These are phyloP conservation scores for Fragilariopsis cylindrus DNA, from an alignment of 108 stramenopile species.

Conservation along the genomic window DNA sequence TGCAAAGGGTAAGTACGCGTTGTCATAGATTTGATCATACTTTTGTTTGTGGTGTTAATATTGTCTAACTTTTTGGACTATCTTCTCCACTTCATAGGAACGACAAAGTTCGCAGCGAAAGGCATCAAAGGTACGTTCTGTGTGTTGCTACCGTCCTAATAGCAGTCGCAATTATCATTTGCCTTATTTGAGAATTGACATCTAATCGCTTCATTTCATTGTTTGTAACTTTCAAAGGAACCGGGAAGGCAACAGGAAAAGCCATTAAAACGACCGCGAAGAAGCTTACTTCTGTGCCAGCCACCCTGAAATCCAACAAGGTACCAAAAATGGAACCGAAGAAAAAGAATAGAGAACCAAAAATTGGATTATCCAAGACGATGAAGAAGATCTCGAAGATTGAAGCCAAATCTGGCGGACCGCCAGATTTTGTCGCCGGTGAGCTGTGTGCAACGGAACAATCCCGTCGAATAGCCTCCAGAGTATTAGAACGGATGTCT, in stretches of 20 bases:
- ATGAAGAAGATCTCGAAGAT: slow-evolving; percentile 51
- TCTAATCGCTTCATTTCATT: slow-evolving; percentile 6
- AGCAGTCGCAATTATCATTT: not conserved
- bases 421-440: slow-evolving; percentile 49
- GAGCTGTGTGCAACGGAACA: slow-evolving; percentile 72
- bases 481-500: slow-evolving; percentile 64
- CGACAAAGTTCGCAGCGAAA: slow-evolving; percentile 9
- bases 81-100: not conserved
- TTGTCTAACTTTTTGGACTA: not conserved
- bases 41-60: not conserved
- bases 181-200: not conserved
- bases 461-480: slow-evolving; percentile 66
- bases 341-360: slow-evolving; percentile 45
- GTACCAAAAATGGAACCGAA: slow-evolving; percentile 47
- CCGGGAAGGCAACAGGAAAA: slow-evolving; percentile 34
- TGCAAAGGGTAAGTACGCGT: slow-evolving; percentile 13
- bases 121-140: slow-evolving; percentile 4
- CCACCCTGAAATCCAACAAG: slow-evolving; percentile 31
- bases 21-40: no score
- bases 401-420: slow-evolving; percentile 25
- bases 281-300: slow-evolving; percentile 30
- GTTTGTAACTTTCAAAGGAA: slow-evolving; percentile 16
- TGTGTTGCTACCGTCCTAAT: not conserved
- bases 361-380: slow-evolving; percentile 44
- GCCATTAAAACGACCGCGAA: slow-evolving; percentile 36